Evolutionary conservation across 2,329 filamentous ascomycete species (phyloP), one percentile per base, ranked within the genome.

Genomic region (Claviceps pazoutovae): DNA sequence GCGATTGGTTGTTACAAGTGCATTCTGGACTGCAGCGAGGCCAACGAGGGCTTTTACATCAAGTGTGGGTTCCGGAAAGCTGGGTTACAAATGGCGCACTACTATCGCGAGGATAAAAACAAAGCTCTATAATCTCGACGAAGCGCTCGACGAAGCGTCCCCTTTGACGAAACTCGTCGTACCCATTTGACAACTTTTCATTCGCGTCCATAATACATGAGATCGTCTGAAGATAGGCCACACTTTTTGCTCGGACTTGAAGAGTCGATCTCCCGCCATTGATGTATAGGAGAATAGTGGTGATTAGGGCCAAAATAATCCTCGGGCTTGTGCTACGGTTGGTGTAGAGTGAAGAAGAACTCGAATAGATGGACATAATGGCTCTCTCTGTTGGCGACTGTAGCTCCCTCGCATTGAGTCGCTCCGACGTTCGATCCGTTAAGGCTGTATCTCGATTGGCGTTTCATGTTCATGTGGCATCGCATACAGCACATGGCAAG

Each of bases 1-100:
- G 80, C 88, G 65, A 83, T 93, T 53, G 93, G 91, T 51, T 97
- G 91, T 71, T 97, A 97, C 71, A 97, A 93, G 84, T 89, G 83
- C 58, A 97, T 98, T 60, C 79, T 97, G 57, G 91, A 97, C 69
- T 98, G 93, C 74, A 94, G 86, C 58, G 91, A 96, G 69, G 81
- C 85, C 60, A 98, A 97, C 67, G 89, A 95, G 69, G 91, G 90
- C 21, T 97, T 98, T 74, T 98, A 98, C 68, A 78, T 95, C 68
- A 97, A 97, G 77, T 97, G 93, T 70, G 91, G 91, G 53, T 97
- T 95, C 70, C 85, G 88, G 70, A 76, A 88, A 56, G 91, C 89
- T 30, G 93, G 93, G 16, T 72, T 96, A 52, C 88, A 98, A 71
- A 97, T 98, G 93, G 89, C 91, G 44, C 88, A 95, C 73, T 95